Evolutionary conservation across 1,284 basidiomycete species (phyloP), one percentile per base, ranked within the genome.

Genomic region (Trametes hirsuta): DNA sequence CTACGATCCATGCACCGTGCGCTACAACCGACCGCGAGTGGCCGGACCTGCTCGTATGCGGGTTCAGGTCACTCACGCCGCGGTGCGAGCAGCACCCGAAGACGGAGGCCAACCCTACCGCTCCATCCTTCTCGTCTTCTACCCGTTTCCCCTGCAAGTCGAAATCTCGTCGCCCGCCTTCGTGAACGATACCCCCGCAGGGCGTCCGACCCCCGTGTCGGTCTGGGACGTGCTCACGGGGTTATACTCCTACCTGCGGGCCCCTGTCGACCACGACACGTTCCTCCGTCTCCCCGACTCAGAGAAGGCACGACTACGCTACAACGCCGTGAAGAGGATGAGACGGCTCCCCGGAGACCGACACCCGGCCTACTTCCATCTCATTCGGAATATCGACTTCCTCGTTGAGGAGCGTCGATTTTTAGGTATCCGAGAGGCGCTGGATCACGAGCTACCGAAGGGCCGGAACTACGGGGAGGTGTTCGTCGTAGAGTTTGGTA

Each of bases 331-430:
- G 22, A 25, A 22, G 14, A 37, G 47, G 25, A 12, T 35, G 34
- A 21, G 3, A 15, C 30, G 15, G 15, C 34, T 47, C 6, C 30
- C 15, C 18, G 30, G 18, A 14, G 30, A n/a, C n/a, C 30, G 36
- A 6, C 47, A 25, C 11, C 11, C 24, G 24, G 14, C 45, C 10
- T 11, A 9, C 24, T 14, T 4, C 24, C 53, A 61, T 21, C 55
- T 55, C 34, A 35, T 67, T 6, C 55, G 60, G 44, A 56, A 59
- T 46, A 47, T 65, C 47, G 66, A 67, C 58, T 63, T 61, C 52
- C 58, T 67, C n/a, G 42, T 53, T 36, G n/a, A 47, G 10, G 21
- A 51, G 21, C 46, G 36, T 18, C 50, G 53, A 1, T 67, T 64
- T 45, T 45, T 61, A 5, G 63, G 62, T 18, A 62, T 67, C 24